These are phyloP conservation scores for Adiantum capillusveneris DNA, from an alignment of 75 land plant species.

Conservation along the genomic window DNA sequence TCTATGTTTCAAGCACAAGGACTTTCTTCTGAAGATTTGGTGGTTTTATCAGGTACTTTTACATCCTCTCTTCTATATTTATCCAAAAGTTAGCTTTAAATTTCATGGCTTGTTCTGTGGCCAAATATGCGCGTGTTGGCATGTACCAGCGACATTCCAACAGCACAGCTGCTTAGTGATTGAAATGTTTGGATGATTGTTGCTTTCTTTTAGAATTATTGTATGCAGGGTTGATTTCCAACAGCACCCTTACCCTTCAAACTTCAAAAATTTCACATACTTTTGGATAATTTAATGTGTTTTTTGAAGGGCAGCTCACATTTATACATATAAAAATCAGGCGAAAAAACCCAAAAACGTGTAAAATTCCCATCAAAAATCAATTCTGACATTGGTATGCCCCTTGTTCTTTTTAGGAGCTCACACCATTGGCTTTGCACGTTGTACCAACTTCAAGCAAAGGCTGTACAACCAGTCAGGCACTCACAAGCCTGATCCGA, in stretches of 20 bases:
- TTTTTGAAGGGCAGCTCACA: too few species aligned
- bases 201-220: too few species aligned
- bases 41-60: slow-evolving; percentile 57
- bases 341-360: too few species aligned
- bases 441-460: slow-evolving; percentile 62
- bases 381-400: neutral
- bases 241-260: neutral
- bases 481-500: slow-evolving; percentile 47
- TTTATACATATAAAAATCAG: too few species aligned
- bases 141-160: too few species aligned
- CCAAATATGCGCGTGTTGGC: too few species aligned
- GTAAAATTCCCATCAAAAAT: too few species aligned
- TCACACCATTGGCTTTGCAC: slow-evolving; percentile 63
- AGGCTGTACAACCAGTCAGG: slow-evolving; percentile 67
- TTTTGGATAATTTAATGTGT: neutral
- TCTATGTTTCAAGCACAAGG: slow-evolving; percentile 55
- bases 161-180: too few species aligned
- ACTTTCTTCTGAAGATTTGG: slow-evolving; percentile 55
- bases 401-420: slow-evolving; percentile 30
- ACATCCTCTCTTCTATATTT: neutral
- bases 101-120: too few species aligned
- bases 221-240: too few species aligned
- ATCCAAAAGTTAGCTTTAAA: too few species aligned
- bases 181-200: too few species aligned
- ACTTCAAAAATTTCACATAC: neutral